Conservation (phyloP, 768 basidiomycete genomes). For the Termitomyces sp. region DNA sequence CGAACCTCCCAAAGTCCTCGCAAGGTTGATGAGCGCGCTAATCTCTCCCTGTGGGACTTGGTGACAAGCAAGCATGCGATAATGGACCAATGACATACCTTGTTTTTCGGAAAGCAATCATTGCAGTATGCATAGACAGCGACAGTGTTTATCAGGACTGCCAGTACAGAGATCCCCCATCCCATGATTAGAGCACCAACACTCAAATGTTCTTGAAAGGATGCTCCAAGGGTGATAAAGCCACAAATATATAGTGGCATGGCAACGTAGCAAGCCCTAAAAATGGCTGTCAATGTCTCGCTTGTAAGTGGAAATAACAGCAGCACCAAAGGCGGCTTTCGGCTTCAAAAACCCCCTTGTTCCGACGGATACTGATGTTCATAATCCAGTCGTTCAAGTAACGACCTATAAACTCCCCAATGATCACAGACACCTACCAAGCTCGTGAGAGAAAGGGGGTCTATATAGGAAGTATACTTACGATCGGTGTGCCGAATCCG, state of each 20-base stretch:
- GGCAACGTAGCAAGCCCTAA: slow-evolving; percentile 52
- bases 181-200: slow-evolving; percentile 54
- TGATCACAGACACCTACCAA: slow-evolving; percentile 31
- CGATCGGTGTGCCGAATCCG: slow-evolving; percentile 39
- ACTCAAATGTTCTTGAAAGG: slow-evolving; percentile 46
- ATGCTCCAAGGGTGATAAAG: slow-evolving; percentile 50
- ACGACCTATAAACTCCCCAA: slow-evolving; percentile 37
- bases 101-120: slow-evolving; percentile 47
- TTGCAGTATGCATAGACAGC: slow-evolving; percentile 53
- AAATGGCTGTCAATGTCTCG: neutral
- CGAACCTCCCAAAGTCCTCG: slow-evolving; percentile 45
- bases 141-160: slow-evolving; percentile 53
- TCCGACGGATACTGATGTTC: slow-evolving; percentile 29
- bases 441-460: neutral
- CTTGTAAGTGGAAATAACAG: neutral
- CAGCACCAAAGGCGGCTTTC: slow-evolving; percentile 48
- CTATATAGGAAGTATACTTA: slow-evolving; percentile 8
- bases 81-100: slow-evolving; percentile 24
- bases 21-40: slow-evolving; percentile 53
- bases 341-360: slow-evolving; percentile 41
- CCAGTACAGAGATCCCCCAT: slow-evolving; percentile 54
- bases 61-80: neutral
- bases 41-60: slow-evolving; percentile 45
- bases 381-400: slow-evolving; percentile 38
- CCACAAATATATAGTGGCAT: slow-evolving; percentile 53